These are phyloP conservation scores for Boletus huronensis DNA, from an alignment of 768 basidiomycete genomes.

Conservation along the genomic window DNA sequence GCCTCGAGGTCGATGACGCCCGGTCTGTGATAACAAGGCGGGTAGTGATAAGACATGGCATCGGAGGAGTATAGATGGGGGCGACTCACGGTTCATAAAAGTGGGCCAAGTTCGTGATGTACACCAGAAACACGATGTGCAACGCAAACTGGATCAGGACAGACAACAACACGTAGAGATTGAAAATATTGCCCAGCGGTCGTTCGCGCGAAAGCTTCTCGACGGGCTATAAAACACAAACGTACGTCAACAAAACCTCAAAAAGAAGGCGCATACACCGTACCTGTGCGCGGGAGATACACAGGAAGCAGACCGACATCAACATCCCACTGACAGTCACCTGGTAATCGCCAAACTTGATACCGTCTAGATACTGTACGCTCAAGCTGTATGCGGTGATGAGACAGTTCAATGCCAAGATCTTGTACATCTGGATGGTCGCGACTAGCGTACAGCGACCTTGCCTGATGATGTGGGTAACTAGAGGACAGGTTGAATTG, in stretches of 20 bases:
- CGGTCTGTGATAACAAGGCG: constrained; percentile 36
- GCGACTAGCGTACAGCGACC: constrained; percentile 98
- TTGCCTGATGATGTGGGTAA: constrained; percentile 96
- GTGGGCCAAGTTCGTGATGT: constrained; percentile 88
- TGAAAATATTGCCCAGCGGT: constrained; percentile 94
- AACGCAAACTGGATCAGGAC: constrained; percentile 91
- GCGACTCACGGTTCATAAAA: constrained; percentile 67
- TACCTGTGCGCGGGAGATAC: constrained; percentile 96
- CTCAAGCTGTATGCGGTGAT: constrained; percentile 98
- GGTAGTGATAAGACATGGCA: background rate
- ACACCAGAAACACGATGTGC: constrained; percentile 86
- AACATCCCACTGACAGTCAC: constrained; percentile 89
- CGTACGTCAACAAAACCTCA: background rate
- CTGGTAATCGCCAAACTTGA: constrained; percentile 99
- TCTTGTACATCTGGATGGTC: constrained; percentile 99
- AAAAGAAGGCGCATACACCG: constrained; percentile 18
- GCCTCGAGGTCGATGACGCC: constrained; percentile 90
- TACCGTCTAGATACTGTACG: constrained; percentile 96
- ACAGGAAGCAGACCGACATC: constrained; percentile 98
- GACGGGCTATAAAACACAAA: constrained; percentile 76
- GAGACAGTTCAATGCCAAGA: constrained; percentile 93
- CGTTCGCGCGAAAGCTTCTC: constrained; percentile 93
- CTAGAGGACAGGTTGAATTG: constrained; percentile 37
- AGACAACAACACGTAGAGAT: constrained; percentile 89
- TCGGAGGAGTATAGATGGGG: background rate